A percentile compares a stretch with the other conserved stretches of the same genome.
These are phyloP conservation scores for Phoenix dactylifera DNA, from an alignment of 176 grass and related monocot genomes.

Conservation along the genomic window DNA sequence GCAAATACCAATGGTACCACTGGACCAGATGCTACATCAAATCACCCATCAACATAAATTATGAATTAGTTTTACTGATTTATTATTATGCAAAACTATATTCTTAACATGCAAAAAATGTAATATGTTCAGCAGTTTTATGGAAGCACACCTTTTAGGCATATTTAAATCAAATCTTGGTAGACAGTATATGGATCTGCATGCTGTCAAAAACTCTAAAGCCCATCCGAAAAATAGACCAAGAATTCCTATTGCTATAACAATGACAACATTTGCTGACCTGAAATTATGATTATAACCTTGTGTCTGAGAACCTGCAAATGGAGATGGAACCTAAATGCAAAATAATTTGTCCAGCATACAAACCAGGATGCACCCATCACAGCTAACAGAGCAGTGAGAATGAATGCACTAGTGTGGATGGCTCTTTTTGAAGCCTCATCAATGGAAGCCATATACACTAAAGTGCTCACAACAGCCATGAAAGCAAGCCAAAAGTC, in stretches of 20 bases:
- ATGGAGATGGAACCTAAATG: not conserved
- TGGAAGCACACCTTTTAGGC: constrained; percentile 33
- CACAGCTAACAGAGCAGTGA: constrained; percentile 82
- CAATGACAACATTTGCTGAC: constrained; percentile 78
- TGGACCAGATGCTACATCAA: too few relatives aligned
- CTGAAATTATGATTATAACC: constrained; percentile 11
- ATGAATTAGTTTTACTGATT: too few relatives aligned
- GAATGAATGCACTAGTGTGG: constrained; percentile 76
- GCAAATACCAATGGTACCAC: not conserved
- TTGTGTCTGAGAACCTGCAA: not conserved
- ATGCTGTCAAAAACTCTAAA: constrained; percentile 63
- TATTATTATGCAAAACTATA: too few relatives aligned
- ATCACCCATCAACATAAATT: too few relatives aligned
- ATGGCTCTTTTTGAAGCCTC: constrained; percentile 85
- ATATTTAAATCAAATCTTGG: constrained; percentile 50
- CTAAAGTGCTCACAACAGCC: constrained; percentile 90
- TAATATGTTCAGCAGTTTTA: constrained; percentile 1
- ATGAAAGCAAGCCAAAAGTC: constrained; percentile 99
- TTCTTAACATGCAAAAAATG: not conserved
- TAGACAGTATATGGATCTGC: constrained; percentile 43
- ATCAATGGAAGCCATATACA: constrained; percentile 90
- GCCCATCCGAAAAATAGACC: constrained; percentile 81
- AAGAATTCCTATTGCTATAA: constrained; percentile 75
- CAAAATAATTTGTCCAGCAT: not conserved
- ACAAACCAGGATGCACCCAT: constrained; percentile 75